A percentile compares a stretch with the other conserved stretches of the same genome.
Evolutionary conservation across 2,329 filamentous ascomycete genomes (phyloP).

Genomic region (Botrytis porri): DNA sequence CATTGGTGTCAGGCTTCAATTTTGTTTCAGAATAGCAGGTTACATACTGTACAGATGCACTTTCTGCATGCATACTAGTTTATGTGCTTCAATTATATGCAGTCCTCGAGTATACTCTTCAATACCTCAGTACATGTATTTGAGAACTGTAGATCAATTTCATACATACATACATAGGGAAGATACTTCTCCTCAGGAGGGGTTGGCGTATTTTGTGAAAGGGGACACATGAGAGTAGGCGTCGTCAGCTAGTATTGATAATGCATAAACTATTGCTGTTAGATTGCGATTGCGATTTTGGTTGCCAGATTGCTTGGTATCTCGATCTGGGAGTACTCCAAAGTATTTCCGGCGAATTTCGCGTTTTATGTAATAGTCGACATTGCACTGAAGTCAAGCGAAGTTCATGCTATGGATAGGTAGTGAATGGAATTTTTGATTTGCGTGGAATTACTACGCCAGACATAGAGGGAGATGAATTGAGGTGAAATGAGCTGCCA

Average conservation of each 20-base stretch:
- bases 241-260: neutral
- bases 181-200: neutral
- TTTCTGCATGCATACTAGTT: neutral
- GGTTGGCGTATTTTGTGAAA: neutral
- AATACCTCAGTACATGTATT: neutral
- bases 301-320: neutral
- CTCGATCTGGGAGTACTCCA: neutral
- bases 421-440: neutral
- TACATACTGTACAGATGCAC: neutral
- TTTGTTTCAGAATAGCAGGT: neutral
- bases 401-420: neutral
- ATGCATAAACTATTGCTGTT: neutral
- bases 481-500: neutral
- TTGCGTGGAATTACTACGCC: neutral
- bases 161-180: neutral
- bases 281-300: neutral
- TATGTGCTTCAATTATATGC: neutral
- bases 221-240: neutral
- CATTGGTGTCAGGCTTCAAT: neutral
- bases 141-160: neutral
- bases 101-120: neutral
- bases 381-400: neutral
- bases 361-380: too few species aligned
- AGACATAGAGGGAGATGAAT: neutral
- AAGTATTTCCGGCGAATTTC: neutral